A percentile compares a stretch with the other conserved stretches of the same genome.
These are phyloP conservation scores for Colletotrichum gigasporum DNA, from an alignment of 2,329 filamentous ascomycete species.

Conservation along the genomic window DNA sequence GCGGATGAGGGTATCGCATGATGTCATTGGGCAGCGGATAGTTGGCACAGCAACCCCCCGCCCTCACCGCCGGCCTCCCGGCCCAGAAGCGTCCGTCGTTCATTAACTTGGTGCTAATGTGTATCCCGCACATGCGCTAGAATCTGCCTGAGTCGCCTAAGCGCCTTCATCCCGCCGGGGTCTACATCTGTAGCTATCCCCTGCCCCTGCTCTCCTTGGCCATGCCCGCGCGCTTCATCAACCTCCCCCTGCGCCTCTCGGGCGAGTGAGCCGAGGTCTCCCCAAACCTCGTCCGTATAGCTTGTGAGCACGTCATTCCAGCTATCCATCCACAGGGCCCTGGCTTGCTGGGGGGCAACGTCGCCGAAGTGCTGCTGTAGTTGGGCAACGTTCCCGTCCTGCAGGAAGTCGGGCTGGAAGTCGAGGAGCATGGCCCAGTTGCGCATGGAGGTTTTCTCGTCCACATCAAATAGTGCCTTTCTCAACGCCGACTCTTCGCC, in stretches of 20 bases:
- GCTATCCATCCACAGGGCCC: conserved; percentile 59
- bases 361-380: conserved; percentile 47
- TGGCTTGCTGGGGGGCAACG: conserved; percentile 47
- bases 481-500: conserved; percentile 35
- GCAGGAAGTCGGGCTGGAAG: conserved; percentile 57
- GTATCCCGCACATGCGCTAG: conserved; percentile 47
- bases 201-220: neutral
- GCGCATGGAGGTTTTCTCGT: neutral
- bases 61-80: neutral
- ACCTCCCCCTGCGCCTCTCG: conserved; percentile 66
- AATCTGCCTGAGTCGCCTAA: conserved; percentile 47
- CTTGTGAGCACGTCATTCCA: conserved; percentile 65
- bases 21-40: conserved; percentile 23
- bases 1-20: conserved; percentile 8
- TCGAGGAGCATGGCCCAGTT: conserved; percentile 59
- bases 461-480: conserved; percentile 37
- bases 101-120: no score
- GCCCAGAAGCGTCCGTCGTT: neutral
- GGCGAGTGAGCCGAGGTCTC: conserved; percentile 66
- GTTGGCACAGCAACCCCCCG: conserved; percentile 29
- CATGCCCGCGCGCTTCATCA: conserved; percentile 40
- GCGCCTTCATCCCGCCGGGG: conserved; percentile 38
- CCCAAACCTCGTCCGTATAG: conserved; percentile 76
- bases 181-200: neutral
- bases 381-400: conserved; percentile 20